These are phyloP conservation scores for Candida gorgasii DNA, from an alignment of 805 yeast species.

Conservation along the genomic window DNA sequence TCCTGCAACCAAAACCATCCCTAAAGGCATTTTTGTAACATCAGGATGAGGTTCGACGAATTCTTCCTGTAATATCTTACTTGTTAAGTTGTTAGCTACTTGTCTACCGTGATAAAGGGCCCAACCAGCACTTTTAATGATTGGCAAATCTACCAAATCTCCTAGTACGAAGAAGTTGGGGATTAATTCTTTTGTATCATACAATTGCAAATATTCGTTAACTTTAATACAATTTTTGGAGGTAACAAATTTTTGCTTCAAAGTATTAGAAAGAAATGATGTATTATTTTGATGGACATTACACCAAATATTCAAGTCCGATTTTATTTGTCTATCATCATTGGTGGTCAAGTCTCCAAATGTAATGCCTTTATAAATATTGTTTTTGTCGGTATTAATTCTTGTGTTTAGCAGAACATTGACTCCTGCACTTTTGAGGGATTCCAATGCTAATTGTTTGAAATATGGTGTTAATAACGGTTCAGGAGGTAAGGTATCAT, in stretches of 20 bases:
- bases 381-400: constrained; percentile 17
- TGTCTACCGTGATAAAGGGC: constrained; percentile 44
- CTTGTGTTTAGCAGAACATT: constrained; percentile 31
- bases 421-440: constrained; percentile 30
- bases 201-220: constrained; percentile 38
- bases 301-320: constrained; percentile 40
- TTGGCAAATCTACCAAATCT: constrained; percentile 40
- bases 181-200: constrained; percentile 17
- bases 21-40: constrained; percentile 33
- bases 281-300: constrained; percentile 35
- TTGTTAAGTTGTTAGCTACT: constrained; percentile 37
- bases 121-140: constrained; percentile 48
- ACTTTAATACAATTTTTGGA: constrained; percentile 30
- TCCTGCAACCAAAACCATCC: constrained; percentile 45
- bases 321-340: constrained; percentile 25
- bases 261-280: constrained; percentile 21
- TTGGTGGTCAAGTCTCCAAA: constrained; percentile 30
- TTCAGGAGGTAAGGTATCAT: constrained; percentile 38
- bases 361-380: constrained; percentile 19
- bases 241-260: constrained; percentile 26
- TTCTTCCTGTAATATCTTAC: constrained; percentile 27
- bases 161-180: constrained; percentile 37
- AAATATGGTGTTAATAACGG: constrained; percentile 32
- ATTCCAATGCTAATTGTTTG: constrained; percentile 25
- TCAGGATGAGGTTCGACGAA: constrained; percentile 38